phyloP scores from a whole-genome alignment of 129 eudicot genomes.

The Pittosporum tobira region DNA sequence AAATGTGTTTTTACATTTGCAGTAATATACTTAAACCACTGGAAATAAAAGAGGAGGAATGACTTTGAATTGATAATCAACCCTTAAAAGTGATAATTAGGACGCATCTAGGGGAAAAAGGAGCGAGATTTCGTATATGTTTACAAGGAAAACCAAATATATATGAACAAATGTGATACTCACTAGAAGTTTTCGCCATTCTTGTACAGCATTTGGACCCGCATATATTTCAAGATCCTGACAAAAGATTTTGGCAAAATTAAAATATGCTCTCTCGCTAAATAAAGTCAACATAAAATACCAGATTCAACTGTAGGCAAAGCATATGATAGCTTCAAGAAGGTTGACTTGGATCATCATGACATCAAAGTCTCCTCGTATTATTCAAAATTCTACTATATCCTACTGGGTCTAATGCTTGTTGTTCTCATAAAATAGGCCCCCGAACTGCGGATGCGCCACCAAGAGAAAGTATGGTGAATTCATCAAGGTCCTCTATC shows the following conservation, averaged over 20 bases:
- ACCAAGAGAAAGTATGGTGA: too few species aligned
- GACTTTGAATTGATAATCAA: neutral
- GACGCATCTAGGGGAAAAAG: neutral
- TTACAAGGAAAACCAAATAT: neutral
- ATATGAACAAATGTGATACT: conserved; percentile 24
- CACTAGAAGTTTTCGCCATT: conserved; percentile 94
- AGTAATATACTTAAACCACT: neutral
- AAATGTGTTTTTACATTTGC: neutral
- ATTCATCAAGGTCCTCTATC: too few species aligned
- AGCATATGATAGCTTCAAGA: neutral
- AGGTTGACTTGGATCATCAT: neutral
- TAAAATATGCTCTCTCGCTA: neutral
- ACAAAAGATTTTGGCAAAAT: neutral
- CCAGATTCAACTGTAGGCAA: too few species aligned
- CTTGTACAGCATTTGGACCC: conserved; percentile 73
- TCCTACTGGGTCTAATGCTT: neutral
- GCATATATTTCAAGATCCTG: conserved; percentile 90
- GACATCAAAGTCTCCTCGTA: neutral
- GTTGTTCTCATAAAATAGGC: too few species aligned
- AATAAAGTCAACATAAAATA: neutral
- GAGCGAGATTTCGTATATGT: neutral
- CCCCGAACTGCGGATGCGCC: too few species aligned
- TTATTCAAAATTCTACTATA: neutral
- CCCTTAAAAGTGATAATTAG: neutral
- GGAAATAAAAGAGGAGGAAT: neutral